A percentile compares a stretch with the other conserved stretches of the same genome.
These are phyloP conservation scores for Cladophialophora yegresii DNA, from an alignment of 2,329 filamentous ascomycete genomes.

Conservation along the genomic window DNA sequence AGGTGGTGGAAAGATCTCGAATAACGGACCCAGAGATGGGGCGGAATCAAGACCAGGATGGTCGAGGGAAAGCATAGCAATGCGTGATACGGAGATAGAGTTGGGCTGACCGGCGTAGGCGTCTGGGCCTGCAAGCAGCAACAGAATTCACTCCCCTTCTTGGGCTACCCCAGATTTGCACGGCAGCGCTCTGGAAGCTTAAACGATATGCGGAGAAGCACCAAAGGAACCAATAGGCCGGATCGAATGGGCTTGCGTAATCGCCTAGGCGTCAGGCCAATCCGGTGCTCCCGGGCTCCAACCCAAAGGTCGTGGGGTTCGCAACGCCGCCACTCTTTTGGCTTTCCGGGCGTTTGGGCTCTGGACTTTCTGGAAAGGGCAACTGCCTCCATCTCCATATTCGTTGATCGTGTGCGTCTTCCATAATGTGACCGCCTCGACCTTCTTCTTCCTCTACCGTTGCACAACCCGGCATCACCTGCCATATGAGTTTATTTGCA, in stretches of 20 bases:
- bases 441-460: neutral
- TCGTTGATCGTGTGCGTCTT: neutral
- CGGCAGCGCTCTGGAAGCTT: neutral
- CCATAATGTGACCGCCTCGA: neutral
- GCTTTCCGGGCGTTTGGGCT: neutral
- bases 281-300: conserved; percentile 1
- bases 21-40: neutral
- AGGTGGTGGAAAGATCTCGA: neutral
- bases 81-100: neutral
- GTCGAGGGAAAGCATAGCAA: neutral
- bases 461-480: neutral
- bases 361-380: neutral
- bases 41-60: neutral
- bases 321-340: neutral
- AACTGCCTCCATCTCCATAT: neutral
- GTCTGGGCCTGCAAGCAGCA: neutral
- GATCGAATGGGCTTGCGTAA: conserved; percentile 1
- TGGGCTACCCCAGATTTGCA: conserved; percentile 2
- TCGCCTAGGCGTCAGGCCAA: neutral
- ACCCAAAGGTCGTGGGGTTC: neutral
- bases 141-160: neutral
- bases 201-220: neutral
- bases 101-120: too few species aligned
- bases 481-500: neutral
- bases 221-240: neutral